These are phyloP conservation scores for Penicillium sp. DNA, from an alignment of 2,329 filamentous ascomycete species.

Conservation along the genomic window DNA sequence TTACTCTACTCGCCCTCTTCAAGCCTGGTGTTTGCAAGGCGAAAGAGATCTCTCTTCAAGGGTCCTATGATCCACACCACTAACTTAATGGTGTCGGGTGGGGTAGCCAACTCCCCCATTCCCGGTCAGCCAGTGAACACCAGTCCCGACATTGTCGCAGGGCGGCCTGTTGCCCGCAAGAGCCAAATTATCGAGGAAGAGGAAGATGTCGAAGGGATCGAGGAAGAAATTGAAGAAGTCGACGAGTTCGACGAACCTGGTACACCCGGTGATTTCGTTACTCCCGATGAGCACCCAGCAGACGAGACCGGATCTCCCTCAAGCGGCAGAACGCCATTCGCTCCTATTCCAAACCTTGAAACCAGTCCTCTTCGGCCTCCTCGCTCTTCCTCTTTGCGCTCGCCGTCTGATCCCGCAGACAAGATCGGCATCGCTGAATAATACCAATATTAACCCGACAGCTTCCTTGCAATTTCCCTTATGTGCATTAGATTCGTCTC, in stretches of 20 bases:
- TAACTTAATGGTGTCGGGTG: slow-evolving; percentile 36
- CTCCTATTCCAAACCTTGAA: slow-evolving; percentile 35
- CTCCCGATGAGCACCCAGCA: slow-evolving; percentile 12
- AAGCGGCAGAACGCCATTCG: slow-evolving; percentile 29
- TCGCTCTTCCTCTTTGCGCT: slow-evolving; percentile 41
- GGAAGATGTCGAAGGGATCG: slow-evolving; percentile 41
- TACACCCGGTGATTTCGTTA: slow-evolving; percentile 24
- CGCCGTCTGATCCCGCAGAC: slow-evolving; percentile 15
- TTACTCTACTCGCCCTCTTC: slow-evolving; percentile 43
- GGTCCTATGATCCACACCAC: slow-evolving; percentile 46
- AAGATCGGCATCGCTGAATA: slow-evolving; percentile 8
- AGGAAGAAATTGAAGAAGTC: slow-evolving; percentile 45
- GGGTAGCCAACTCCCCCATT: slow-evolving; percentile 36
- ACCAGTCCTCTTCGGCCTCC: slow-evolving; percentile 35
- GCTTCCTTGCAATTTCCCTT: slow-evolving; percentile 6
- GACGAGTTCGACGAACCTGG: slow-evolving; percentile 39
- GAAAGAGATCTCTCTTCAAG: slow-evolving; percentile 48
- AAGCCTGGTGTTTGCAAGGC: slow-evolving; percentile 48
- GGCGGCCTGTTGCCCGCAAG: slow-evolving; percentile 36
- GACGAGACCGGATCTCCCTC: slow-evolving; percentile 19
- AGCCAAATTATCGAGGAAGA: slow-evolving; percentile 49
- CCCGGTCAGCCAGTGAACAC: slow-evolving; percentile 29
- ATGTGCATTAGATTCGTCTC: slow-evolving; percentile 8
- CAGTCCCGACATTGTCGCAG: slow-evolving; percentile 17
- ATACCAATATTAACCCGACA: slow-evolving; percentile 13